Percentiles rank a stretch among this genome's conserved stretches.
Evolutionary conservation across 768 basidiomycete genomes (phyloP).

Genomic region (Auriscalpium microsporum): DNA sequence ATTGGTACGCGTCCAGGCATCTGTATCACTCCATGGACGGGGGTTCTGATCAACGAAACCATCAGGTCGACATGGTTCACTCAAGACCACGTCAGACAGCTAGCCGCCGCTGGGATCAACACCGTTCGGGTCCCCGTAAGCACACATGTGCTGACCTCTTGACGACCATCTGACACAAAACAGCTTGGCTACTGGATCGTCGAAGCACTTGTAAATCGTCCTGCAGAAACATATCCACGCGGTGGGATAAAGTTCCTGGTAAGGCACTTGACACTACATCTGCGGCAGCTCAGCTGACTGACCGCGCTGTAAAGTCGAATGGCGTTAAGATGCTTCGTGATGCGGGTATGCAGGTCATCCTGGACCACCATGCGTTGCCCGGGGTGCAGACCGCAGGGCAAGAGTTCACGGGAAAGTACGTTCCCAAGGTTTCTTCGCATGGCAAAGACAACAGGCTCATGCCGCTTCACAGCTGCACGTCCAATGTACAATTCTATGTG

Average conservation of each 20-base stretch:
- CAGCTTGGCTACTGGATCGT: constrained; percentile 82
- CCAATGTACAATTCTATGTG: constrained; percentile 67
- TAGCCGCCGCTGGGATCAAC: constrained; percentile 53
- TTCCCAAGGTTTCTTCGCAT: not conserved
- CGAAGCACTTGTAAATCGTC: constrained; percentile 58
- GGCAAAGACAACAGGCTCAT: not conserved
- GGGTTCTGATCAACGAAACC: not conserved
- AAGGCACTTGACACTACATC: constrained; percentile 11
- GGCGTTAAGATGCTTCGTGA: constrained; percentile 51
- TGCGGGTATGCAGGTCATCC: constrained; percentile 58
- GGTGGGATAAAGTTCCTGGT: constrained; percentile 65
- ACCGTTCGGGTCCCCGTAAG: constrained; percentile 70
- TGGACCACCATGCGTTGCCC: constrained; percentile 65
- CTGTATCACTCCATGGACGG: not conserved
- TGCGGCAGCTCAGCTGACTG: not conserved
- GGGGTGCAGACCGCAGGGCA: constrained; percentile 58
- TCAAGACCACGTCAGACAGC: constrained; percentile 46
- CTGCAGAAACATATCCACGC: constrained; percentile 53
- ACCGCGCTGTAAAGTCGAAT: constrained; percentile 35
- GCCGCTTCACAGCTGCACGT: constrained; percentile 44
- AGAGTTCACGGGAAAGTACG: constrained; percentile 61
- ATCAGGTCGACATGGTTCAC: constrained; percentile 66
- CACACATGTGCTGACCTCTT: not conserved
- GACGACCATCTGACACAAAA: not conserved
- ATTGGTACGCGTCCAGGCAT: constrained; percentile 40